These are phyloP conservation scores for Atkinsonella texensis DNA, from an alignment of 2,329 filamentous ascomycete genomes.

Conservation along the genomic window DNA sequence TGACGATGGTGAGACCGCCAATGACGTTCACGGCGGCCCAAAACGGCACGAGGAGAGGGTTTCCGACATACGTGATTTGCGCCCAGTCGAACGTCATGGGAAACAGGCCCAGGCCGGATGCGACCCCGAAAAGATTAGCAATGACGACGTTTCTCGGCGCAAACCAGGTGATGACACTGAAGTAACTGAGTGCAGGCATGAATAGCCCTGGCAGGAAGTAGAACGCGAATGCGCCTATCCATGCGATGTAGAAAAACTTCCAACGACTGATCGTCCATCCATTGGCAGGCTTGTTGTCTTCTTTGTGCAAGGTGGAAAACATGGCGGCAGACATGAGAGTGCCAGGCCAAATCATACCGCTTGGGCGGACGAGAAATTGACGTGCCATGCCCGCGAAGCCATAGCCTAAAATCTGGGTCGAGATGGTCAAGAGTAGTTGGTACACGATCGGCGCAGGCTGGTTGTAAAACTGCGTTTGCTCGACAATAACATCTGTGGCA, in stretches of 20 bases:
- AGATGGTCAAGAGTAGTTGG: slow-evolving; percentile 71
- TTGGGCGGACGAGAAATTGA: slow-evolving; percentile 70
- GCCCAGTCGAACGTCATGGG: slow-evolving; percentile 88
- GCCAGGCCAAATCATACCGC: slow-evolving; percentile 85
- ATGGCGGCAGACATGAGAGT: slow-evolving; percentile 82
- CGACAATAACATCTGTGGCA: slow-evolving; percentile 80
- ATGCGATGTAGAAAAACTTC: slow-evolving; percentile 72
- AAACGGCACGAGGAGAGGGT: slow-evolving; percentile 71
- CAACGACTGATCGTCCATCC: slow-evolving; percentile 75
- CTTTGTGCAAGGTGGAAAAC: slow-evolving; percentile 77
- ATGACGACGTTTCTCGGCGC: slow-evolving; percentile 77
- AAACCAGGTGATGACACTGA: slow-evolving; percentile 82
- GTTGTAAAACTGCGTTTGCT: slow-evolving; percentile 81
- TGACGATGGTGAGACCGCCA: slow-evolving; percentile 65
- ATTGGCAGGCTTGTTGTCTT: slow-evolving; percentile 69
- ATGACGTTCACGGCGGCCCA: slow-evolving; percentile 81
- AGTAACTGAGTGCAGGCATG: slow-evolving; percentile 77
- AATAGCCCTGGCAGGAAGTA: slow-evolving; percentile 78
- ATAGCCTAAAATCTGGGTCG: slow-evolving; percentile 78
- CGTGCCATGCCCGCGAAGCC: slow-evolving; percentile 74
- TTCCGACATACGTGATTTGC: slow-evolving; percentile 80
- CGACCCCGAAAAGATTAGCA: slow-evolving; percentile 74
- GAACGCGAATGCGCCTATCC: slow-evolving; percentile 59
- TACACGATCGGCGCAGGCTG: slow-evolving; percentile 67
- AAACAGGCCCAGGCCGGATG: slow-evolving; percentile 73